These are phyloP conservation scores for Linnemannia zychae DNA, from an alignment of 192 early-diverging fungal genomes.

Conservation along the genomic window DNA sequence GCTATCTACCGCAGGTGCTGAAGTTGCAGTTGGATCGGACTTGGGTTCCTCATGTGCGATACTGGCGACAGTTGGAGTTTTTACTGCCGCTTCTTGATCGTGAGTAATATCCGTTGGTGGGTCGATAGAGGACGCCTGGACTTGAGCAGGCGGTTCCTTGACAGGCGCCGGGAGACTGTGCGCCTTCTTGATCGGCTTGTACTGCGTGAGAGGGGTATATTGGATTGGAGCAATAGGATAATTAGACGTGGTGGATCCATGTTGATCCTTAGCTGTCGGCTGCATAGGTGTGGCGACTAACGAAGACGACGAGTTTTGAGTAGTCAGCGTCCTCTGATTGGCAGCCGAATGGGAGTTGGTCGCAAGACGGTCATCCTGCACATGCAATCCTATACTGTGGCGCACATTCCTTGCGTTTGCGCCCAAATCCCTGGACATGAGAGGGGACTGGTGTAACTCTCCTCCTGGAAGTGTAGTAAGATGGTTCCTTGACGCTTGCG, in stretches of 20 bases:
- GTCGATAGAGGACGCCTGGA: background rate
- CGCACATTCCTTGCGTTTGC: slow-evolving; percentile 7
- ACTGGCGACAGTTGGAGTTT: background rate
- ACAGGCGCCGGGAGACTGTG: slow-evolving; percentile 4
- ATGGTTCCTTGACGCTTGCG: slow-evolving; percentile 9
- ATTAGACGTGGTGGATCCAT: slow-evolving; percentile 4
- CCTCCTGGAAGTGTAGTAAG: slow-evolving; percentile 3
- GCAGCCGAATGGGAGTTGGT: background rate
- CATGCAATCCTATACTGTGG: background rate
- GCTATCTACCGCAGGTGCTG: slow-evolving; percentile 4
- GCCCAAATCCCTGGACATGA: slow-evolving; percentile 11
- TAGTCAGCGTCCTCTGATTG: slow-evolving; percentile 21
- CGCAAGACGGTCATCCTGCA: slow-evolving; percentile 24
- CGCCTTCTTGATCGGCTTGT: slow-evolving; percentile 30
- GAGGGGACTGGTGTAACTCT: slow-evolving; percentile 15
- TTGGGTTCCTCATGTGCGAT: background rate
- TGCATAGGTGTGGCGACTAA: slow-evolving; percentile 6
- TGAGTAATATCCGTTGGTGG: background rate
- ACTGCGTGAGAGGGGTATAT: slow-evolving; percentile 53
- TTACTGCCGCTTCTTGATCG: background rate
- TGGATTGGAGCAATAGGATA: slow-evolving; percentile 44
- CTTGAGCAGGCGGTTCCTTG: slow-evolving; percentile 5
- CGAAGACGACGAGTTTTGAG: slow-evolving; percentile 43
- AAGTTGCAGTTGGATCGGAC: background rate
- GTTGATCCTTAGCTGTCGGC: background rate